These are phyloP conservation scores for Paralagenidium karlingii DNA, from an alignment of 352 stramenopile species.

Conservation along the genomic window DNA sequence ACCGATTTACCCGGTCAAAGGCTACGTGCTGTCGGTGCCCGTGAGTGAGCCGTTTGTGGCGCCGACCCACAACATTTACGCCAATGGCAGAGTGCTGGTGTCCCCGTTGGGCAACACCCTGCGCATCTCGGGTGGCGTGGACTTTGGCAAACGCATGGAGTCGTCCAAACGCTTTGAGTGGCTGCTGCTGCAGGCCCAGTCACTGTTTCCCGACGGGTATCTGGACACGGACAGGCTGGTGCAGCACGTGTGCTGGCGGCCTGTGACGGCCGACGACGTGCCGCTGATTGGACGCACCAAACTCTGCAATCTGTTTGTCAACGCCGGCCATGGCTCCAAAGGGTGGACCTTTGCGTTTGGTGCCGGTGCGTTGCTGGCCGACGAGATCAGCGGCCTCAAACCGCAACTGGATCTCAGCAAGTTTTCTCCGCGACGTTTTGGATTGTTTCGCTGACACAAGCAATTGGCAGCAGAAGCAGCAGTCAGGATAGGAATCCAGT, in stretches of 20 bases:
- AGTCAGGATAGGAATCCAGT: too few relatives aligned
- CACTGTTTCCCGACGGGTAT: conserved; percentile 73
- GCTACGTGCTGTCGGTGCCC: conserved; percentile 76
- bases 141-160: conserved; percentile 68
- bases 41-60: conserved; percentile 46
- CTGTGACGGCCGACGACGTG: conserved; percentile 74
- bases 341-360: conserved; percentile 79
- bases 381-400: conserved; percentile 63
- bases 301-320: conserved; percentile 75
- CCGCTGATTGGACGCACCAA: conserved; percentile 69
- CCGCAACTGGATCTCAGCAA: conserved; percentile 76
- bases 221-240: conserved; percentile 66
- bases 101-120: conserved; percentile 57
- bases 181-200: conserved; percentile 58
- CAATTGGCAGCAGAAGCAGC: too few relatives aligned
- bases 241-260: conserved; percentile 70
- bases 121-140: conserved; percentile 67
- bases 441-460: conserved; percentile 60
- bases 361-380: conserved; percentile 53
- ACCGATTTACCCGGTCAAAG: conserved; percentile 75
- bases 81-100: conserved; percentile 57
- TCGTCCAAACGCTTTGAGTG: conserved; percentile 58
- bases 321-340: conserved; percentile 75
- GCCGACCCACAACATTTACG: conserved; percentile 74
- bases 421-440: conserved; percentile 67